Evolutionary conservation across 192 early-diverging fungal genomes (phyloP), one percentile per base, ranked within the genome.

Genomic region (Backusella liffmaniae): DNA sequence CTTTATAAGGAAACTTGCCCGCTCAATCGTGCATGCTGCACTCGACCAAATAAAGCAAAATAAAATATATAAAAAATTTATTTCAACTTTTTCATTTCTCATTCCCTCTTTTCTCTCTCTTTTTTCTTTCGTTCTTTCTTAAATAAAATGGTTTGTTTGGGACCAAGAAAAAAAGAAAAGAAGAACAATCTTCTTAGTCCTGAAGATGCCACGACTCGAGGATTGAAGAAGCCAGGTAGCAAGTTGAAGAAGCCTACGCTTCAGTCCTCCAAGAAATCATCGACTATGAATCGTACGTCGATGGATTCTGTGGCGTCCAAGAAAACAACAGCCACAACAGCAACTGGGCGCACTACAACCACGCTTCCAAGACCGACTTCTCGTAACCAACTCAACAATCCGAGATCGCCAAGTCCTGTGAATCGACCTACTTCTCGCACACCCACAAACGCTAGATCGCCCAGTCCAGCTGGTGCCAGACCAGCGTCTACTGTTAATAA

Each of bases 161-260:
- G 77, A 26, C 77, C 77, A 49, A 41, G 77, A 30, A 78, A 78
- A 46, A 78, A 78, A 68, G 77, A 78, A 30, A 78, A 78, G 37
- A 78, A 78, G 29, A 51, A 39, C 15, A 42, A 29, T 42, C 36
- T 51, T 66, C 37, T 73, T 9, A 73, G 77, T 53, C 71, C 71
- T 18, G 77, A 78, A 16, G 77, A 73, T 29, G 70, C 37, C 10
- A 36, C 69, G 0, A 41, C 49, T 41, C 51, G 76, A 72, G 59
- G 76, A 6, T 15, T 77, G 5, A 72, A 65, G n/a, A 77, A 72
- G 68, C n/a, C 35, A 4, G 21, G 39, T 30, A 67, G 62, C 21
- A 77, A 77, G n/a, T 10, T 67, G 10, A 75, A 51, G n/a, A 67
- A 67, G 23, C 62, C 73, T 30, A 32, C 29, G 12, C 70, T 36